Evolutionary conservation across 2,329 filamentous ascomycete species (phyloP).

Genomic region (Fusarium sp.): DNA sequence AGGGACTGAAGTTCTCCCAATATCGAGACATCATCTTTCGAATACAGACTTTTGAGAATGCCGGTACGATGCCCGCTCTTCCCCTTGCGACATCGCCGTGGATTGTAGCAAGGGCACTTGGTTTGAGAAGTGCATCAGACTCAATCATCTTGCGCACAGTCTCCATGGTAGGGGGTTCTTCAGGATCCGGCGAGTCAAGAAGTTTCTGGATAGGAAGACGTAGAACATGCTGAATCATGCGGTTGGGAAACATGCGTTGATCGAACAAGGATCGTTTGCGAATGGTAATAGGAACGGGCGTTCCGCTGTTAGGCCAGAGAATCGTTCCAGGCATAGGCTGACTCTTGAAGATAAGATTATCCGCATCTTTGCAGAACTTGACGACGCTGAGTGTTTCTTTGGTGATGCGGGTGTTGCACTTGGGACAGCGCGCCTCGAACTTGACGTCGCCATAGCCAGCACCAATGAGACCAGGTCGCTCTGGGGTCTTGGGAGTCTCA

Average conservation of each 20-base stretch:
- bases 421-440: constrained; percentile 63
- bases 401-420: constrained; percentile 64
- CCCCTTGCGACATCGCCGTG: constrained; percentile 25
- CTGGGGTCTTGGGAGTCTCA: constrained; percentile 19
- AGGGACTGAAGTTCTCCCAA: constrained; percentile 74
- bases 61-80: neutral
- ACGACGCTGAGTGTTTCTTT: constrained; percentile 68
- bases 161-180: constrained; percentile 59
- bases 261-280: neutral
- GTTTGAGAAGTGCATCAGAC: constrained; percentile 58
- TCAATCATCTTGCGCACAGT: constrained; percentile 62
- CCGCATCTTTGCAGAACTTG: constrained; percentile 69
- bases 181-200: constrained; percentile 44
- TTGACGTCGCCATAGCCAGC: constrained; percentile 71
- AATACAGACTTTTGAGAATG: constrained; percentile 58
- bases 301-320: constrained; percentile 65
- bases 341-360: constrained; percentile 56
- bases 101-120: constrained; percentile 22
- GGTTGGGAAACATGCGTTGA: constrained; percentile 67
- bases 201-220: constrained; percentile 57
- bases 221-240: constrained; percentile 63
- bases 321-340: constrained; percentile 77
- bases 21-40: constrained; percentile 79
- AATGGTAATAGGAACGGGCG: constrained; percentile 50
- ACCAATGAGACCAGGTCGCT: constrained; percentile 56